Conservation (phyloP, 768 basidiomycete species). For the Antrodiella citrinella region DNA sequence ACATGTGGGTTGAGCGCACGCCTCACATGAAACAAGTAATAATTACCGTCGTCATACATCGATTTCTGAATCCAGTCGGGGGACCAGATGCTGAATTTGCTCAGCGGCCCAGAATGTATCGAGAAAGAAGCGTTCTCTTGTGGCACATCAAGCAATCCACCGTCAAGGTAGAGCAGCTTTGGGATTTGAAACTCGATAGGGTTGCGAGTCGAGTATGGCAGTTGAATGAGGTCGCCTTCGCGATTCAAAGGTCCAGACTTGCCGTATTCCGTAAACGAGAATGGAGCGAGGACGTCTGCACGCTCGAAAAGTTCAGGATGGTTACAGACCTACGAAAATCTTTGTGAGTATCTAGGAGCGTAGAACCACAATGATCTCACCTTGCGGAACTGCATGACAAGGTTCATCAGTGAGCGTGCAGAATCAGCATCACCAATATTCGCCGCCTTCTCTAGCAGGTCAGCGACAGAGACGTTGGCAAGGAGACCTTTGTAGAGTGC, state of each 20-base stretch:
- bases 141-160: conserved; percentile 63
- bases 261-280: conserved; percentile 80
- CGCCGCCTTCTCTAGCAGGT: conserved; percentile 88
- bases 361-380: conserved; percentile 40
- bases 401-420: conserved; percentile 93
- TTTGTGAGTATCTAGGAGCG: no score
- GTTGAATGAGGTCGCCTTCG: conserved; percentile 77
- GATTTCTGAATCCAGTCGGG: conserved; percentile 73
- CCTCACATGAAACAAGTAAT: conserved; percentile 6
- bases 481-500: conserved; percentile 83
- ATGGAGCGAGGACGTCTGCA: conserved; percentile 90
- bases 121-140: conserved; percentile 41
- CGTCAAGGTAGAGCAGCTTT: conserved; percentile 66
- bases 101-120: conserved; percentile 45
- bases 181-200: conserved; percentile 79
- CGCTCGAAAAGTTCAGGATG: conserved; percentile 98
- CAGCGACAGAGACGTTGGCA: conserved; percentile 90
- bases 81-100: conserved; percentile 83
- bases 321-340: conserved; percentile 96
- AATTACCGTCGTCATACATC: conserved; percentile 53
- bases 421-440: conserved; percentile 87
- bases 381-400: conserved; percentile 99
- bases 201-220: conserved; percentile 82
- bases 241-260: conserved; percentile 75
- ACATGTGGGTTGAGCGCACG: no score